Evolutionary conservation across 768 basidiomycete species (phyloP), one percentile per base, ranked within the genome.

Genomic region (Daedaleopsis nitida): DNA sequence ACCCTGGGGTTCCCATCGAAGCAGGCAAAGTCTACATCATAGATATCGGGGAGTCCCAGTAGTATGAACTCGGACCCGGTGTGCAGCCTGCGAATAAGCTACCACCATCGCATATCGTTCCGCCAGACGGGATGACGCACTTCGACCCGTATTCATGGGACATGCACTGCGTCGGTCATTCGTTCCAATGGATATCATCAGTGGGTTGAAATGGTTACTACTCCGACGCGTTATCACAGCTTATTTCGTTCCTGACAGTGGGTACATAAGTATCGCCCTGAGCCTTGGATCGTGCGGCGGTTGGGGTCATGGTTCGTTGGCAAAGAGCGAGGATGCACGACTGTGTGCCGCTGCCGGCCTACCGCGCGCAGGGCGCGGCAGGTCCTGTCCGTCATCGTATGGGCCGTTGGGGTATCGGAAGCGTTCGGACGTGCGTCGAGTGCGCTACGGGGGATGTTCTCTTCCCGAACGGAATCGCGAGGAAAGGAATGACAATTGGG

Each of bases 111-210:
- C 48, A 51, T 19, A 1, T 32, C 3, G 17, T 6, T 4, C 37
- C 37, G 7, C 57, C 57, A 0, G 17, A 11, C 39, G 49, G 23
- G 6, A 12, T 51, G 17, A 17, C 4, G 5, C 17, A 51, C 5
- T 32, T 58, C 12, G 57, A 58, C 17, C 49, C 57, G 7, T 58
- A 58, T 39, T 43, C 57, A 1, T 58, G 48, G 48, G 57, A 58
- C 19, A 39, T 58, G 5, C 52, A 51, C 39, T 58, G 57, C 48
- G 17, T 56, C 8, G 45, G 55, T 7, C 27, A 4, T n/a, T 13
- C 7, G 9, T 56, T 4, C 47, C 48, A 9, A 35, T 35, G 12
- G 11, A 35, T 12, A 37, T 47, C 11, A 5, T 13, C 7, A 13
- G 35, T 42, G 55, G 45, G n/a, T 8, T 45, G 9, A n/a, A 17